Conservation (phyloP, 176 grass and related monocot genomes). For the Tillandsia leiboldiana region DNA sequence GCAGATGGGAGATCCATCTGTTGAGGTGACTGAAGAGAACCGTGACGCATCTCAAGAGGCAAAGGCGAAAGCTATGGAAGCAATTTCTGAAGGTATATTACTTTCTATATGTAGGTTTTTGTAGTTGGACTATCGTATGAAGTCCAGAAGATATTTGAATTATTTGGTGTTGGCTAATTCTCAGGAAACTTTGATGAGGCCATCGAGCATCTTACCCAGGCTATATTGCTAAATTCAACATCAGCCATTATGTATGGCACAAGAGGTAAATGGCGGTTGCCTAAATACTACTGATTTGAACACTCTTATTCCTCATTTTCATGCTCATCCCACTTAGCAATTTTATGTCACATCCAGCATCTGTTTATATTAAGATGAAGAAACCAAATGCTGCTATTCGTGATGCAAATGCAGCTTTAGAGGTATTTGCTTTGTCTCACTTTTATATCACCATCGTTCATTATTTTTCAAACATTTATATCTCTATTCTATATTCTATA, state of each 20-base stretch:
- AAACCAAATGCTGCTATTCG: conserved; percentile 90
- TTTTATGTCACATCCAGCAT: conserved; percentile 34
- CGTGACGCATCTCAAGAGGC: conserved; percentile 80
- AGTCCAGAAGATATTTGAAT: background rate
- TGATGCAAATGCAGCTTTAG: conserved; percentile 80
- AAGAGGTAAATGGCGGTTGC: conserved; percentile 35
- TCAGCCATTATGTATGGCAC: conserved; percentile 97
- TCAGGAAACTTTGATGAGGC: conserved; percentile 75
- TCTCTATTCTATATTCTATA: background rate
- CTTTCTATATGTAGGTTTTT: background rate
- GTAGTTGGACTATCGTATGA: background rate
- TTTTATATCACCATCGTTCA: background rate
- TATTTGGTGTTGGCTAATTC: conserved; percentile 2
- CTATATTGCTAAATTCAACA: conserved; percentile 72
- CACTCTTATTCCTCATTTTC: background rate
- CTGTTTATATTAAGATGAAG: conserved; percentile 94
- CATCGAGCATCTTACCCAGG: conserved; percentile 81
- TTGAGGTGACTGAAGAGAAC: conserved; percentile 83
- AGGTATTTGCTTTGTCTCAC: conserved; percentile 33
- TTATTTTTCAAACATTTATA: background rate
- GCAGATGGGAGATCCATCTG: conserved; percentile 75
- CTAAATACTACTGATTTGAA: background rate
- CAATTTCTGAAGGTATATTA: conserved; percentile 69
- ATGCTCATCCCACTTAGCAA: background rate
- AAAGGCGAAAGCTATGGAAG: conserved; percentile 73